Evolutionary conservation across 768 basidiomycete species (phyloP).

Genomic region (Boletus edulis): DNA sequence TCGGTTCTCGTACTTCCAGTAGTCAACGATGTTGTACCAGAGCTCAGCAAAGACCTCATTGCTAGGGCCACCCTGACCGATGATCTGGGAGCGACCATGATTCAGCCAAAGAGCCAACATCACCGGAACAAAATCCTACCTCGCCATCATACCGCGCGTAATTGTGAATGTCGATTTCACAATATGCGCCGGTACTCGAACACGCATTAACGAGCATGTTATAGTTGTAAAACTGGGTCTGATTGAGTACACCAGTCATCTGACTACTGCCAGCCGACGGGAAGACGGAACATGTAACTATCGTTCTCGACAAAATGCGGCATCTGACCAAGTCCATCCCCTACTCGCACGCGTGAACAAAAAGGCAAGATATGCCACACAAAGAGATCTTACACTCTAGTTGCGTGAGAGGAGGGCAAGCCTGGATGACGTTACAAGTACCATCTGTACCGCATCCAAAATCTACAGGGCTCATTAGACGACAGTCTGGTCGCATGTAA

Average conservation of each 20-base stretch:
- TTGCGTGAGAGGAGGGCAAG: constrained; percentile 44
- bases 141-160: too few relatives aligned
- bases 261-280: constrained; percentile 57
- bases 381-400: constrained; percentile 36
- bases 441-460: too few relatives aligned
- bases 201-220: too few relatives aligned
- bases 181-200: too few relatives aligned
- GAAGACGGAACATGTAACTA: constrained; percentile 58
- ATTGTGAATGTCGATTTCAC: too few relatives aligned
- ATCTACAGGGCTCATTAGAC: constrained; percentile 21
- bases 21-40: constrained; percentile 51
- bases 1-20: constrained; percentile 41
- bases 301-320: constrained; percentile 55
- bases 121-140: not conserved
- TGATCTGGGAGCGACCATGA: constrained; percentile 34
- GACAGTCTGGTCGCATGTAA: not conserved
- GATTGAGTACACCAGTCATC: constrained; percentile 39
- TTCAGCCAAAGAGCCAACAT: not conserved
- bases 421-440: constrained; percentile 38
- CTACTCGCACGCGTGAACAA: not conserved
- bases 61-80: constrained; percentile 62
- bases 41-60: constrained; percentile 51
- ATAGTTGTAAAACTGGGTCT: too few relatives aligned
- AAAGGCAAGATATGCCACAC: not conserved
- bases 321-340: constrained; percentile 48